Evolutionary conservation across 352 stramenopile genomes (phyloP).

Genomic region (Thraustochytrium striatum): DNA sequence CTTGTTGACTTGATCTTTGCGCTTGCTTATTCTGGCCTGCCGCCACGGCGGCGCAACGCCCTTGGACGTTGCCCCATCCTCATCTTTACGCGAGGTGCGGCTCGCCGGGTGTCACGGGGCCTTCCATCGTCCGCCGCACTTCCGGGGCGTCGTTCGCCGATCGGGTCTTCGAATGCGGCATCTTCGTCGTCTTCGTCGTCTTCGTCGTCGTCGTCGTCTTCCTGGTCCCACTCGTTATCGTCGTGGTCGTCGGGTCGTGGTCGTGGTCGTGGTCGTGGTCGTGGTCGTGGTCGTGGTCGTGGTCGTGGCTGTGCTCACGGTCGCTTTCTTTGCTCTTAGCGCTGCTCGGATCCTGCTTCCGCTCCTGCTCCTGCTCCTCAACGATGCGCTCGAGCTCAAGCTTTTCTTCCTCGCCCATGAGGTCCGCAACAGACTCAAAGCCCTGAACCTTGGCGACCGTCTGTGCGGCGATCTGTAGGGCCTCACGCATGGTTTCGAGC

Average conservation of each 20-base stretch:
- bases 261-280: background rate
- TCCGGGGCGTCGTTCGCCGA: no score
- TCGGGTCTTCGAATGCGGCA: background rate
- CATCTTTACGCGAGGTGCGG: background rate
- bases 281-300: background rate
- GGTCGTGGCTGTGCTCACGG: no score
- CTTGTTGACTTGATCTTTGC: background rate
- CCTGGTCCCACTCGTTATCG: no score
- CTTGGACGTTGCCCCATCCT: background rate
- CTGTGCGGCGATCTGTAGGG: conserved; percentile 33
- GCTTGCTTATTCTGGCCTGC: conserved; percentile 22
- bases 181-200: background rate
- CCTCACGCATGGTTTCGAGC: conserved; percentile 35
- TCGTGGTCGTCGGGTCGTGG: background rate
- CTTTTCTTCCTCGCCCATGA: conserved; percentile 43
- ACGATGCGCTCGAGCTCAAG: background rate
- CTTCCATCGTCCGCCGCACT: no score
- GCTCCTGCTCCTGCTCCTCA: background rate
- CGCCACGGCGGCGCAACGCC: background rate
- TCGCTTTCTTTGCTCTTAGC: no score
- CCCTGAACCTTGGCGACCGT: conserved; percentile 40
- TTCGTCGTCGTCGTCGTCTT: background rate
- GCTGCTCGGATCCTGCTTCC: no score
- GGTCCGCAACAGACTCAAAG: conserved; percentile 7
- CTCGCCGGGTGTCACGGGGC: no score